Conservation (phyloP, 176 grass and related monocot genomes). For the Metroxylon sagu region DNA sequence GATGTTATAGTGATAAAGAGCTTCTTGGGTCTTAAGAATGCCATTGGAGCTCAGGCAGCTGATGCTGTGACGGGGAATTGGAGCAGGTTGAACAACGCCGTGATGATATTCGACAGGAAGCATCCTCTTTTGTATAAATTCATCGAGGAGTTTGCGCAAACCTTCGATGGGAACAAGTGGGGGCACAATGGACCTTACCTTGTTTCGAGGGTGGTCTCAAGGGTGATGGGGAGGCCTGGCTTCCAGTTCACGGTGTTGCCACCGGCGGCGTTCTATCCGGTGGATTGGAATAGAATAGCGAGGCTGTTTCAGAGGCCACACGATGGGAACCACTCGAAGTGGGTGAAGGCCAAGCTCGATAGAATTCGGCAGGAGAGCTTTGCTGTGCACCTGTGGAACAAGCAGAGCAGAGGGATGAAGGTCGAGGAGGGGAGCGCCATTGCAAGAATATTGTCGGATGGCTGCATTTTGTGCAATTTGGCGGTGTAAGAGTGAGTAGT, state of each 20-base stretch:
- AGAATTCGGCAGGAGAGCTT: slow-evolving; percentile 29
- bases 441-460: slow-evolving; percentile 35
- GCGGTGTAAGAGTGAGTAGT: neutral
- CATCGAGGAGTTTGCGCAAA: slow-evolving; percentile 63
- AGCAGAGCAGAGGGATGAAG: neutral
- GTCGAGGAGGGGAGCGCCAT: slow-evolving; percentile 16
- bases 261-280: slow-evolving; percentile 67
- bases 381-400: neutral
- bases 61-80: neutral
- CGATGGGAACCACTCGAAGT: slow-evolving; percentile 22
- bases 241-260: slow-evolving; percentile 46
- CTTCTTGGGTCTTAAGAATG: slow-evolving; percentile 10
- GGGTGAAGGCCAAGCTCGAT: slow-evolving; percentile 48
- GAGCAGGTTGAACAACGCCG: neutral
- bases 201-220: slow-evolving; percentile 58
- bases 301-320: slow-evolving; percentile 49
- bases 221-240: slow-evolving; percentile 12
- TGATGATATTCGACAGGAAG: neutral
- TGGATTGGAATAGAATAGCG: slow-evolving; percentile 63
- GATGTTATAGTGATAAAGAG: slow-evolving; percentile 61
- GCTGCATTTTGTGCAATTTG: slow-evolving; percentile 72
- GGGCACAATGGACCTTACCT: slow-evolving; percentile 88
- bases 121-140: slow-evolving; percentile 21
- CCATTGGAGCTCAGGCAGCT: neutral
- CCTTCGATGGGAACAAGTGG: slow-evolving; percentile 81